Base-by-base conservation (phyloP, 345 rosid species). In the Hevea brasiliensis region DNA sequence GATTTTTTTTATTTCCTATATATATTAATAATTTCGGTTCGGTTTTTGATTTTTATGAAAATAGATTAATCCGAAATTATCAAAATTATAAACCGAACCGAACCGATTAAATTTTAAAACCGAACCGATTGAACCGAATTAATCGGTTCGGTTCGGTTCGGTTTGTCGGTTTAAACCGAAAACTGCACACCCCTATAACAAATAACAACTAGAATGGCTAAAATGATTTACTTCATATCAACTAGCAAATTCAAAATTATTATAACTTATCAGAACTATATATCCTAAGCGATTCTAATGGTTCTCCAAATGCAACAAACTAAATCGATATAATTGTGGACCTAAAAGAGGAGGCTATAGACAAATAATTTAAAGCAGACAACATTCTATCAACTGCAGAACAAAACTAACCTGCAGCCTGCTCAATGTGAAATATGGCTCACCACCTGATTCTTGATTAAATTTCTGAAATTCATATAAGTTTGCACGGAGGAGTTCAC, bases 391-490 rank as follows among this genome's bases (percentile, higher is more conserved):
- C 6, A 18, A 58, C n/a, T 57, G 68, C 64, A 0, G 20, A 71
- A 44, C 53, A 10, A 24, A 67, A 78, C 82, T n/a, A 81, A 92
- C 98, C 98, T 94, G 93, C 76, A 94, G 77, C 79, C 98, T 86
- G 78, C 78, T 77, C 15, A 81, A 70, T 32, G 89, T 86, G 79
- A 92, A 94, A 83, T 92, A 94, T 54, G 85, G 72, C 74, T 92
- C 97, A 21, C 89, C 93, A 1, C 94, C 94, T 0, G 97, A 88
- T 74, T 92, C 97, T 81, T 86, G 87, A 76, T 89, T 94, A 58
- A 89, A 94, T 72, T 94, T 94, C 72, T 94, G 98, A 71, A 88
- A 94, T 68, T 94, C 98, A 58, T 95, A 95, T 63, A 95, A 79
- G 74, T 95, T 95, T 75, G 96, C 90, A 42, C 82, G 82, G 18